Evolutionary conservation across 352 stramenopile species (phyloP), one percentile per base, ranked within the genome.

Genomic region (Pythium aristosporum): DNA sequence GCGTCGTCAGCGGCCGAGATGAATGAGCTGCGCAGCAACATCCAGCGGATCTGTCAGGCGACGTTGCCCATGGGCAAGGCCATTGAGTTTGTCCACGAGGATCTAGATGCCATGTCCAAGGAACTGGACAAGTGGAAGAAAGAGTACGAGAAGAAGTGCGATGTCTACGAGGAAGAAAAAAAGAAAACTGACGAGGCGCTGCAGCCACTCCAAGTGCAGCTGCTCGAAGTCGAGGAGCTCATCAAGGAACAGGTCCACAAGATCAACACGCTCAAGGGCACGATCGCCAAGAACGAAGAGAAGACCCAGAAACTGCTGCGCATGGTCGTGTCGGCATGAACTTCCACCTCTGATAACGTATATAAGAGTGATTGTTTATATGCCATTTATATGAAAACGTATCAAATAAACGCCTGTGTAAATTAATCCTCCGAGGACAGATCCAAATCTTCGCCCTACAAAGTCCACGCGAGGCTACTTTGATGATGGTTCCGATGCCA

Each of bases 11-110:
- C 76, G 3, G 59, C 75, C 20, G 81, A 95, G 66, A 93, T 93
- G 80, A 88, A 89, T 23, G 85, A 89, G 48, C 63, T 95, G 10
- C 86, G 82, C 37, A 58, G 49, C 39, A 84, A 81, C 25, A 96
- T 99, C 63, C 94, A 98, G 67, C 75, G 78, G 42, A 85, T 99
- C 41, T 97, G 91, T 55, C 89, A 98, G 73, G 89, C 86, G 8
- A 94, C 92, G 2, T 91, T 96, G 30, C 93, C 89, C 8, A 81
- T 98, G 44, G 92, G 86, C 16, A 92, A 94, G 53, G 97, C 85
- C 58, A 92, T 98, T 65, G 90, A 98, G 74, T 98, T 96, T 75
- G 89, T 98, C 20, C 82, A 96, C 65, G 88, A 98, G 63, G 95
- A 98, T 73, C 71, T 98, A 64, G 89, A 92, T 41, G 77, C 84